These are phyloP conservation scores for Cochlearia excelsa DNA, from an alignment of 345 rosid genomes.

Conservation along the genomic window DNA sequence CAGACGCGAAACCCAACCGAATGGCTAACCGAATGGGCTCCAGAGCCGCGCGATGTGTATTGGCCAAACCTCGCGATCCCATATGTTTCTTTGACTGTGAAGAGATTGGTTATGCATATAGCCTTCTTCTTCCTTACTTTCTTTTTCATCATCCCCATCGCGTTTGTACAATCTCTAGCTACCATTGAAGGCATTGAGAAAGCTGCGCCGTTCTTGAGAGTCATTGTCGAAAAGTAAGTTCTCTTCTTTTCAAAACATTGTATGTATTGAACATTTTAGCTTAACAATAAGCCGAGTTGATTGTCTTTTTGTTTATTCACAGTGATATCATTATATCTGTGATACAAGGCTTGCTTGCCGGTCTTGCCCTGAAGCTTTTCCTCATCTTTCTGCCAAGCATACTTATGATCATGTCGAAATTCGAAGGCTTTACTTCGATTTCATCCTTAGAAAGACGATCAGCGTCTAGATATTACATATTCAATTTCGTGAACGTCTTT, in stretches of 20 bases:
- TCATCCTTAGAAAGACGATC: constrained; percentile 85
- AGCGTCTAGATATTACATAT: constrained; percentile 81
- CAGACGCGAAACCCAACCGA: constrained; percentile 81
- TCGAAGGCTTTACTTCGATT: constrained; percentile 77
- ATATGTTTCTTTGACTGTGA: constrained; percentile 62
- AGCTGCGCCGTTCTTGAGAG: constrained; percentile 58
- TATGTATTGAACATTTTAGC: background rate
- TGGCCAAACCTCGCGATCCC: constrained; percentile 91
- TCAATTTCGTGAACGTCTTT: constrained; percentile 78
- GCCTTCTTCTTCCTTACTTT: constrained; percentile 73
- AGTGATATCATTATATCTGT: constrained; percentile 64
- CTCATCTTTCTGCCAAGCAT: constrained; percentile 91
- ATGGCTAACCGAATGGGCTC: constrained; percentile 96
- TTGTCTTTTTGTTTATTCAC: constrained; percentile 28
- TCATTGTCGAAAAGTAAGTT: constrained; percentile 65
- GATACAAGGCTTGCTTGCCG: constrained; percentile 83
- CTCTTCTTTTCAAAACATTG: constrained; percentile 9
- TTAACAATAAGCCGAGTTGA: background rate
- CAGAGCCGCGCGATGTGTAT: constrained; percentile 90
- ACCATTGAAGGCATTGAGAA: constrained; percentile 79
- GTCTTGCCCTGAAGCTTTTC: constrained; percentile 86
- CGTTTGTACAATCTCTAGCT: constrained; percentile 89
- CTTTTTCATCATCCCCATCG: constrained; percentile 90
- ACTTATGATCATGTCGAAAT: constrained; percentile 93
- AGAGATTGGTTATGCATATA: constrained; percentile 41